phyloP scores from a whole-genome alignment of 139 green algal species.

The Gonium pectorale region DNA sequence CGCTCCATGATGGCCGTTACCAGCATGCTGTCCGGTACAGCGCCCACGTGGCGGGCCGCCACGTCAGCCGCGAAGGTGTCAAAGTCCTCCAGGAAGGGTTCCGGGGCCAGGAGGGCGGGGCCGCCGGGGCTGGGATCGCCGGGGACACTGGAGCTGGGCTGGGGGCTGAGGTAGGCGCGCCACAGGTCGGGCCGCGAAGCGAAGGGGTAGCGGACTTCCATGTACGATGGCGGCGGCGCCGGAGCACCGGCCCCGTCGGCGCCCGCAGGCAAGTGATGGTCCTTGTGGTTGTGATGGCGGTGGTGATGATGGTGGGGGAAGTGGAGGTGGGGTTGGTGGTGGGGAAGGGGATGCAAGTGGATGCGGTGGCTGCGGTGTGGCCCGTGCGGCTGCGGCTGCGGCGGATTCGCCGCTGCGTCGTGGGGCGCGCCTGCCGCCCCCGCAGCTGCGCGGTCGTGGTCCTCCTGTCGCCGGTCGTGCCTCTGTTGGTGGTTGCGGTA shows the following conservation, averaged over 20 bases:
- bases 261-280: not conserved
- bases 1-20: slow-evolving; percentile 46
- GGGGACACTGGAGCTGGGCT: too few relatives aligned
- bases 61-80: slow-evolving; percentile 53
- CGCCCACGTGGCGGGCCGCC: slow-evolving; percentile 35
- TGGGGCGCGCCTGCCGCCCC: too few relatives aligned
- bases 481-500: too few relatives aligned
- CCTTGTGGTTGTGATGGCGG: not conserved
- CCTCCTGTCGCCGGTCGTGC: too few relatives aligned
- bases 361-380: not conserved
- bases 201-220: slow-evolving; percentile 43
- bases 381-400: not conserved
- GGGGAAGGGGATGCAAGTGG: not conserved
- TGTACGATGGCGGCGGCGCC: slow-evolving; percentile 15
- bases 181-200: slow-evolving; percentile 8
- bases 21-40: slow-evolving; percentile 36
- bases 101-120: slow-evolving; percentile 31
- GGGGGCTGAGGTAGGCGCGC: slow-evolving; percentile 21
- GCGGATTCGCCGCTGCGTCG: too few relatives aligned
- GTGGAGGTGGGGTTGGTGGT: not conserved
- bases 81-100: slow-evolving; percentile 45
- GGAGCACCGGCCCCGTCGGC: too few relatives aligned
- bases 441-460: too few relatives aligned
- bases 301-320: not conserved
- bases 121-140: too few relatives aligned